Base-by-base conservation (phyloP, 2,329 filamentous ascomycete genomes). In the Penicillium sp. region DNA sequence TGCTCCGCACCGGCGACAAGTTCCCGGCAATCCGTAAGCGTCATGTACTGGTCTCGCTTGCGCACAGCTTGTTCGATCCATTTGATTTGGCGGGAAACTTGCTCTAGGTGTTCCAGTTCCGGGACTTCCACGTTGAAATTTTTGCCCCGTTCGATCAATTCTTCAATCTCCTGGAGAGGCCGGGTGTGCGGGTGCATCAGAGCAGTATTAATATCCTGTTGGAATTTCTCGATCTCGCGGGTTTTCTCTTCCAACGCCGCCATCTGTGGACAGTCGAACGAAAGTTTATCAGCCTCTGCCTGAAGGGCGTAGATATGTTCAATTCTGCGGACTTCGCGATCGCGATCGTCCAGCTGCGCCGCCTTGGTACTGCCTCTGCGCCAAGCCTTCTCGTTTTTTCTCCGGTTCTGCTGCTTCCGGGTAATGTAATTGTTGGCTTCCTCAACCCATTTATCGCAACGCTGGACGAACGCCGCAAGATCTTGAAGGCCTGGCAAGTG, bases 391-490 rank as follows among this genome's bases (percentile, higher is more conserved):
- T 97, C 93, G 72, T 89, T 96, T 76, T 97, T 97, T 58, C 93
- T 90, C 60, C 94, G 89, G 69, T 95, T 96, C 75, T 97, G 93
- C 77, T 97, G 93, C 78, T 99, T 99, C 65, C 94, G 89, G 56
- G 94, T 92, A 68, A 92, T 96, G 78, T 95, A 99, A 70, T 89
- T 92, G 67, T 90, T 94, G 61, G 94, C 94, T 76, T 97, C 93
- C 67, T 97, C 94, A 60, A 97, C 91, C 89, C 95, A 97, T 70
- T 96, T 91, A 73, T 96, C 95, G 79, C 94, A 97, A 67, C 90
- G 88, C 65, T 96, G 91, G 72, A 99, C 94, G 77, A 96, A 99
- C 62, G 87, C 84, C 75, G 86, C 89, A 64, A 99, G 82, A 65
- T 90, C 84, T 65, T 88, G 83, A 60, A 99, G 82, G 59, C 91